These are phyloP conservation scores for Articulospora tetracladia DNA, from an alignment of 495 filamentous ascomycete species.

Conservation along the genomic window DNA sequence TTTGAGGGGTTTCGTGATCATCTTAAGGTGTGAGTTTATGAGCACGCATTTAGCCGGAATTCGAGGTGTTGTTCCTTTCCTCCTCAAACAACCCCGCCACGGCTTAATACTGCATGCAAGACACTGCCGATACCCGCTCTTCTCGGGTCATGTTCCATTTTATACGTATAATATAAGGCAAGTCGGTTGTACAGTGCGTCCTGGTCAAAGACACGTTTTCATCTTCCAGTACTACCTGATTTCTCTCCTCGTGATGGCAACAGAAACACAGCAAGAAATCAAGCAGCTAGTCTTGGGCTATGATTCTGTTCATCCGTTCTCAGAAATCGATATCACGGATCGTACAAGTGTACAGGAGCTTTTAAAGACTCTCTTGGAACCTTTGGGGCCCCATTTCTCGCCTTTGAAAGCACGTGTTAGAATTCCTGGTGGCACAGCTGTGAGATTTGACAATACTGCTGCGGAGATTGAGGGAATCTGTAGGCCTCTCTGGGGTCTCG, in stretches of 20 bases:
- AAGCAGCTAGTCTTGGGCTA: slow-evolving; percentile 44
- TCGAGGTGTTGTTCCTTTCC: not conserved
- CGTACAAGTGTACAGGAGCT: slow-evolving; percentile 54
- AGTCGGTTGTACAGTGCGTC: too few species aligned
- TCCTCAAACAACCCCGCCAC: not conserved
- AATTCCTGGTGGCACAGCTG: slow-evolving; percentile 59
- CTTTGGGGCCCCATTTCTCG: slow-evolving; percentile 61
- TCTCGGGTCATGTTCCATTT: too few species aligned
- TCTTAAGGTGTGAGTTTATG: not conserved
- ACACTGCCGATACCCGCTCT: not conserved
- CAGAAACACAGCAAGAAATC: slow-evolving; percentile 1
- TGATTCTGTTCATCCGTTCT: slow-evolving; percentile 44
- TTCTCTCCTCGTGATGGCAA: slow-evolving; percentile 12
- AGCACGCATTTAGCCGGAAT: not conserved
- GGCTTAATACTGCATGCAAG: not conserved
- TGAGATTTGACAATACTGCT: slow-evolving; percentile 69
- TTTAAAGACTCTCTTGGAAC: slow-evolving; percentile 56
- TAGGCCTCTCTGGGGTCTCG: slow-evolving; percentile 71
- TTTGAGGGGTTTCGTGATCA: too few species aligned
- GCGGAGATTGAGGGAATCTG: slow-evolving; percentile 75
- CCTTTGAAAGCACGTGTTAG: slow-evolving; percentile 50
- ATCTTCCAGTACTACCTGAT: too few species aligned
- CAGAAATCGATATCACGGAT: slow-evolving; percentile 38
- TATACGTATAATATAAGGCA: too few species aligned
- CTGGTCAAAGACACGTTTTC: too few species aligned